phyloP scores from a whole-genome alignment of 768 basidiomycete genomes.

The Phaeolepiota aurea region DNA sequence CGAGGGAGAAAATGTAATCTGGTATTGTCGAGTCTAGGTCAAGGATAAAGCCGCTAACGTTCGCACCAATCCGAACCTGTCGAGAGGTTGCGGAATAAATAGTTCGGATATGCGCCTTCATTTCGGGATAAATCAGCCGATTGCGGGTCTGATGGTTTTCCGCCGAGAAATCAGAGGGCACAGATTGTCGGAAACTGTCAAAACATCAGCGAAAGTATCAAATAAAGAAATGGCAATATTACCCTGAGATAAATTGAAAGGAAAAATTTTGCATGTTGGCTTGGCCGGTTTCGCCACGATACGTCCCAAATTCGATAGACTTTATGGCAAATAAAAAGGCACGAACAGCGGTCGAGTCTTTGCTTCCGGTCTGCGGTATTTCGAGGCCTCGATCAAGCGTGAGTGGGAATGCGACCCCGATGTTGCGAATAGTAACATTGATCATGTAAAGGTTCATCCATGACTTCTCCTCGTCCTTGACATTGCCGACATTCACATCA shows the following conservation, averaged over 20 bases:
- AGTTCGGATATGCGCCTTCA: conserved; percentile 67
- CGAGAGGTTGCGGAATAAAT: conserved; percentile 38
- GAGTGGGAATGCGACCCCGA: conserved; percentile 91
- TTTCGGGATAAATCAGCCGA: conserved; percentile 69
- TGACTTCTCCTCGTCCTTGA: conserved; percentile 22
- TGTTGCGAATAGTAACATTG: conserved; percentile 46
- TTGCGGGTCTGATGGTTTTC: conserved; percentile 64
- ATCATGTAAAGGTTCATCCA: conserved; percentile 54
- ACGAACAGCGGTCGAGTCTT: conserved; percentile 40
- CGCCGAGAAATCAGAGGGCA: conserved; percentile 60
- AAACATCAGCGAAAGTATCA: conserved; percentile 5
- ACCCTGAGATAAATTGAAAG: conserved; percentile 82
- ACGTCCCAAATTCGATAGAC: conserved; percentile 62
- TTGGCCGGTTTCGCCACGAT: conserved; percentile 72
- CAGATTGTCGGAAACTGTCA: conserved; percentile 69
- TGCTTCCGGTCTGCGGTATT: conserved; percentile 30
- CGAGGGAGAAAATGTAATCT: conserved; percentile 69
- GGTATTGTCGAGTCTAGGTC: conserved; percentile 80
- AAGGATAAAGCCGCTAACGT: conserved; percentile 77
- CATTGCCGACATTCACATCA: conserved; percentile 49
- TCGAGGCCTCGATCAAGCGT: conserved; percentile 52
- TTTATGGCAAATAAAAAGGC: conserved; percentile 85
- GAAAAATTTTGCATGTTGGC: conserved; percentile 65
- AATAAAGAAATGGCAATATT: conserved; percentile 14
- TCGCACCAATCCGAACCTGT: conserved; percentile 54